phyloP scores from a whole-genome alignment of 306 rosid genomes.

The Begonia peltatifolia region DNA sequence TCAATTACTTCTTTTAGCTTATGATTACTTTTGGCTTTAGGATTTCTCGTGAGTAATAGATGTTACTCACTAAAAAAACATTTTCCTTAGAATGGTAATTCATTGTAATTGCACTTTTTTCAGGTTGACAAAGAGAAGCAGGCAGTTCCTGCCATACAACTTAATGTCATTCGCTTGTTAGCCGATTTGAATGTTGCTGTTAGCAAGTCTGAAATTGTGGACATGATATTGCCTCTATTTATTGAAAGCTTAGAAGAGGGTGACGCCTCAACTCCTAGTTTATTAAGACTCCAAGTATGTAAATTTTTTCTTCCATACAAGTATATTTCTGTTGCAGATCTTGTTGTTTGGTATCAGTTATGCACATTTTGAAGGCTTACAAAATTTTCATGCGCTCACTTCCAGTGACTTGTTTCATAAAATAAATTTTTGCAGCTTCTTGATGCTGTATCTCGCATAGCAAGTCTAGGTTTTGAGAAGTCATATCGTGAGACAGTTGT shows the following conservation, averaged over 20 bases:
- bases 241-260: conserved; percentile 97
- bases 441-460: conserved; percentile 91
- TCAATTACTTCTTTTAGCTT: no score
- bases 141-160: conserved; percentile 68
- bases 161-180: conserved; percentile 69
- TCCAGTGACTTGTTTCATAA: conserved; percentile 5
- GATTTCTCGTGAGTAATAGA: no score
- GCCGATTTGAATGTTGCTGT: conserved; percentile 70
- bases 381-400: no score
- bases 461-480: conserved; percentile 97
- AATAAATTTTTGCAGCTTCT: conserved; percentile 54
- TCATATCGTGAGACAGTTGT: conserved; percentile 96
- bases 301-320: conserved; percentile 29
- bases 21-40: no score
- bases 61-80: no score
- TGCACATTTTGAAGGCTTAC: no score
- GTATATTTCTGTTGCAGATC: conserved; percentile 11
- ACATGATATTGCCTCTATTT: conserved; percentile 81
- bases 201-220: conserved; percentile 76
- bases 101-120: conserved; percentile 16
- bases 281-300: conserved; percentile 84
- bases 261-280: conserved; percentile 90
- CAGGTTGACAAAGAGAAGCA: conserved; percentile 84
- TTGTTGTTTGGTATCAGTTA: not conserved
- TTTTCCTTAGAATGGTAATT: no score